Evolutionary conservation across 2,329 filamentous ascomycete genomes (phyloP).

Genomic region (Rhynchosporium agropyri): DNA sequence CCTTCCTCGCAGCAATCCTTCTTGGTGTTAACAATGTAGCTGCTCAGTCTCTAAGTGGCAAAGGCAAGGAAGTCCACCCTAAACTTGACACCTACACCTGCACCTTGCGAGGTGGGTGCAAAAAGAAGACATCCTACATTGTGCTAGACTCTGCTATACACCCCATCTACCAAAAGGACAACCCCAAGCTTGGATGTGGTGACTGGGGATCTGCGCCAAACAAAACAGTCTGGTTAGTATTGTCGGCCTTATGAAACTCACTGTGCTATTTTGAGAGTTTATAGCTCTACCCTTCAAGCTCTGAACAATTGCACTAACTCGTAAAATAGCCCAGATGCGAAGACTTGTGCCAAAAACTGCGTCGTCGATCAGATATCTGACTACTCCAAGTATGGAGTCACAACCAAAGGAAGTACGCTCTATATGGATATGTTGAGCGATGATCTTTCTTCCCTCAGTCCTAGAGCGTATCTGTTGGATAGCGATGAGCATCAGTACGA

Average conservation of each 20-base stretch:
- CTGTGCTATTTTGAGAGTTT: no score
- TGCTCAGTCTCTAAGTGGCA: slow-evolving; percentile 46
- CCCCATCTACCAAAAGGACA: slow-evolving; percentile 48
- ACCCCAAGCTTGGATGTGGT: slow-evolving; percentile 38
- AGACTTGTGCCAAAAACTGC: slow-evolving; percentile 56
- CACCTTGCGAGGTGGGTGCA: slow-evolving; percentile 53
- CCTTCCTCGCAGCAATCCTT: background rate
- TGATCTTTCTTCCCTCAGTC: slow-evolving; percentile 40
- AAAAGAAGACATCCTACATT: slow-evolving; percentile 50
- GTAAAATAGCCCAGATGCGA: slow-evolving; percentile 46
- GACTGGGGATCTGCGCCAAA: slow-evolving; percentile 42
- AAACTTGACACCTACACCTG: slow-evolving; percentile 55
- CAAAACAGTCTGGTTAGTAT: slow-evolving; percentile 45
- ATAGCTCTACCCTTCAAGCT: no score
- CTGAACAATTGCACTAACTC: no score
- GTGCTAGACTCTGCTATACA: slow-evolving; percentile 54
- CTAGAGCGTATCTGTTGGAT: slow-evolving; percentile 50
- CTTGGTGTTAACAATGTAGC: slow-evolving; percentile 29
- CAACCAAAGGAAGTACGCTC: slow-evolving; percentile 44
- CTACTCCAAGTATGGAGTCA: slow-evolving; percentile 50
- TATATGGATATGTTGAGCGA: slow-evolving; percentile 40
- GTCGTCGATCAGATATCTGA: slow-evolving; percentile 54
- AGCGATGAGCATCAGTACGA: slow-evolving; percentile 57
- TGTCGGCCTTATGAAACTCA: no score
- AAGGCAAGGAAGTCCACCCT: slow-evolving; percentile 52